Conservation (phyloP, 768 basidiomycete genomes). For the Podaxis sp. region DNA sequence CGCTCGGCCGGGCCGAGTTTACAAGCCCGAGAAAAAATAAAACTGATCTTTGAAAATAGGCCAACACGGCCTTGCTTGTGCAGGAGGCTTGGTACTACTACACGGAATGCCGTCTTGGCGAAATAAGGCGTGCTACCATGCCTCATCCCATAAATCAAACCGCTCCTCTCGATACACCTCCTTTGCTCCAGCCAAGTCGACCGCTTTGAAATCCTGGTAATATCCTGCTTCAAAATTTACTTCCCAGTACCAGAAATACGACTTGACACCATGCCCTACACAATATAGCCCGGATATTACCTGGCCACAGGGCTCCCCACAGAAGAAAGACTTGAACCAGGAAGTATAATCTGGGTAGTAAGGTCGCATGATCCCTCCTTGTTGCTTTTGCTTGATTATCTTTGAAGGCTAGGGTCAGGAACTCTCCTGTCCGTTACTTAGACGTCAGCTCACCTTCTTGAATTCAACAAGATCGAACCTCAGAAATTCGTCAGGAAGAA, state of each 20-base stretch:
- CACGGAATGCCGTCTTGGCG: too few relatives aligned
- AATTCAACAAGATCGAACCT: background rate
- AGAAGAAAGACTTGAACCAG: background rate
- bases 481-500: background rate
- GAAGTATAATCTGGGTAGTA: background rate
- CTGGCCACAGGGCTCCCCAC: background rate
- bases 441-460: background rate
- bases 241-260: constrained; percentile 2
- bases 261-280: background rate
- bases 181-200: background rate
- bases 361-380: background rate
- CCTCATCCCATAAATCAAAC: background rate
- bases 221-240: background rate
- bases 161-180: background rate
- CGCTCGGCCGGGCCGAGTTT: too few relatives aligned
- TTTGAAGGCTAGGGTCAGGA: background rate
- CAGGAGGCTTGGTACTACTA: too few relatives aligned
- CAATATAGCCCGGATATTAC: background rate
- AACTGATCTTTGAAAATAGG: too few relatives aligned
- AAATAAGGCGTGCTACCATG: too few relatives aligned
- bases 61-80: too few relatives aligned
- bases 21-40: too few relatives aligned
- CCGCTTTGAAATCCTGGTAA: background rate
- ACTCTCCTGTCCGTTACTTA: background rate
- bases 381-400: background rate